A percentile compares a stretch with the other conserved stretches of the same genome.
Evolutionary conservation across 768 basidiomycete species (phyloP).

Genomic region (Fistulinella prunicolor): DNA sequence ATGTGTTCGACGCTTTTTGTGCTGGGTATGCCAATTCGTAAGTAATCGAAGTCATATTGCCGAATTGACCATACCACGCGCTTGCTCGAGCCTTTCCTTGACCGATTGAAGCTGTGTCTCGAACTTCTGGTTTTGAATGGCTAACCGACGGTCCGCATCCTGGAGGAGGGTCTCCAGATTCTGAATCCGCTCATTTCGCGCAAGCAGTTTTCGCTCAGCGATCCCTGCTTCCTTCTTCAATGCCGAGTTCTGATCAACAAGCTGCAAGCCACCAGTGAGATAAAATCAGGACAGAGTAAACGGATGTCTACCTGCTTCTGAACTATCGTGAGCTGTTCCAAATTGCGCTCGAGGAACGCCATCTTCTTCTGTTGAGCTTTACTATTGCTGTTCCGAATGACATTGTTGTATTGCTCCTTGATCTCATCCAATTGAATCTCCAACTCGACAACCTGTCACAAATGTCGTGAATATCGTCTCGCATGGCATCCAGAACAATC

Average conservation of each 20-base stretch:
- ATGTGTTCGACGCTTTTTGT: slow-evolving; percentile 70
- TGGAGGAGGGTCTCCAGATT: slow-evolving; percentile 91
- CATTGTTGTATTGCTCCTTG: slow-evolving; percentile 98
- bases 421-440: slow-evolving; percentile 99
- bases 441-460: slow-evolving; percentile 87
- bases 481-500: slow-evolving; percentile 11
- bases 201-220: slow-evolving; percentile 93
- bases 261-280: slow-evolving; percentile 45
- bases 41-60: slow-evolving; percentile 11
- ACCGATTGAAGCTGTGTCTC: slow-evolving; percentile 90
- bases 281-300: background rate
- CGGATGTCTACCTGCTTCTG: slow-evolving; percentile 82
- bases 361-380: slow-evolving; percentile 99
- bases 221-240: slow-evolving; percentile 97
- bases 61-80: slow-evolving; percentile 63
- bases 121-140: slow-evolving; percentile 94
- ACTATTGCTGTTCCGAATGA: slow-evolving; percentile 96
- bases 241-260: slow-evolving; percentile 96
- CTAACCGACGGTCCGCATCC: slow-evolving; percentile 89
- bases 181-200: slow-evolving; percentile 96
- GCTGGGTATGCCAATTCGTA: slow-evolving; percentile 43
- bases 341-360: slow-evolving; percentile 95
- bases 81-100: slow-evolving; percentile 88
- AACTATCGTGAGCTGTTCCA: slow-evolving; percentile 91
- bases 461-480: slow-evolving; percentile 11